Evolutionary conservation across 768 basidiomycete species (phyloP), one percentile per base, ranked within the genome.

Genomic region (Rubroboletus pulcherrimus): DNA sequence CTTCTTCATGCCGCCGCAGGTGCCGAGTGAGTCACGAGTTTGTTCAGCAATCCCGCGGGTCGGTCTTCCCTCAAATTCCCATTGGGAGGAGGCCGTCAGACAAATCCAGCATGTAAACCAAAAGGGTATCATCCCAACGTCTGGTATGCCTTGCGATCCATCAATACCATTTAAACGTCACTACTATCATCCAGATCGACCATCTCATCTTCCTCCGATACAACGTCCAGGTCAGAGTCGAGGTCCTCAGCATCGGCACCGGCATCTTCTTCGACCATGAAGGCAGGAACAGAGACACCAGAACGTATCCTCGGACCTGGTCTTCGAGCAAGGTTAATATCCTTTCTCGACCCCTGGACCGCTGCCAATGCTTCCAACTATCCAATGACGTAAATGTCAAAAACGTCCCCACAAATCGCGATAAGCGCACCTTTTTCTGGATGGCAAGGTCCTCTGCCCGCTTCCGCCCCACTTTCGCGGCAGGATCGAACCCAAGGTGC

Each of bases 401-500:
- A 17, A 21, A 35, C 5, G 5, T 33, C 15, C 12, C 29, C 31
- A 24, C 14, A 11, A 29, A 26, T 9, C 0, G 0, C 6, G 3
- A 53, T 33, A 39, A 40, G 51, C 74, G 29, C 40, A 88, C 89
- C 81, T 91, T 88, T 55, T 79, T 78, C 67, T 81, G 78, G 21
- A 79, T 68, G 11, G 71, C 74, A 9, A 69, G 63, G 45, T 78
- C 73, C 35, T 74, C 73, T 0, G 59, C 61, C 54, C 74, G 75
- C 39, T 73, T 71, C 39, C 75, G 77, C 2, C 83, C 82, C 41
- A 74, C 69, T 63, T 83, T 85, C 8, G 76, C 64, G 3, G 83
- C 81, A 26, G 91, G 91, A 70, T 93, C 89, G 56, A 93, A 93
- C 2, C 91, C 91, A 4, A 93, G 75, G 5, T 80, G 75, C 64